Evolutionary conservation across 1,284 basidiomycete species (phyloP).

Genomic region (Ustilago sp.): DNA sequence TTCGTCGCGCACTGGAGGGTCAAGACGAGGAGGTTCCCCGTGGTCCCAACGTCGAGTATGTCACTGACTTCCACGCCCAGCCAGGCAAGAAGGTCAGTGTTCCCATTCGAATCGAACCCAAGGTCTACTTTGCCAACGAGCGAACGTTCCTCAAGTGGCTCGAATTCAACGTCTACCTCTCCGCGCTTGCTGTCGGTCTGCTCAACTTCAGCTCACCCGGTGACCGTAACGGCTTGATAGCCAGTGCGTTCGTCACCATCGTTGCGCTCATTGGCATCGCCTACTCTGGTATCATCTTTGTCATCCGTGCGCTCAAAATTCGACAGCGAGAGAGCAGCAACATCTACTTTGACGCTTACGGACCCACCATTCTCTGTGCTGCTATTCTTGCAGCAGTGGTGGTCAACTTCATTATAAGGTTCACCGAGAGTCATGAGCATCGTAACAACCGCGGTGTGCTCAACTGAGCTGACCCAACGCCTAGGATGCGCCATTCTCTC

Average conservation of each 20-base stretch:
- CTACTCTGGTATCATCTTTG: conserved; percentile 87
- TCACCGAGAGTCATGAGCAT: conserved; percentile 49
- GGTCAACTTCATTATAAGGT: conserved; percentile 66
- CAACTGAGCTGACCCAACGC: conserved; percentile 39
- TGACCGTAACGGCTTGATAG: conserved; percentile 83
- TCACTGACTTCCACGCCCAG: conserved; percentile 83
- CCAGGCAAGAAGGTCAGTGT: conserved; percentile 90
- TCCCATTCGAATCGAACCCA: conserved; percentile 94
- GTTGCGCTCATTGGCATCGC: conserved; percentile 88
- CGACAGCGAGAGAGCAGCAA: conserved; percentile 61
- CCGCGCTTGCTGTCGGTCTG: conserved; percentile 68
- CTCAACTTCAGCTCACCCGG: conserved; percentile 85
- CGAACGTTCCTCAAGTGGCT: conserved; percentile 83
- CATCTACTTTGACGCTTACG: conserved; percentile 67
- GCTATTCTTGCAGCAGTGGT: conserved; percentile 57
- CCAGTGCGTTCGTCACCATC: conserved; percentile 86
- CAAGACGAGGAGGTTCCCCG: conserved; percentile 66
- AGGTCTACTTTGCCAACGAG: conserved; percentile 97
- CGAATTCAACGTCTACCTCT: conserved; percentile 80
- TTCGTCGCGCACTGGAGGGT: conserved; percentile 62
- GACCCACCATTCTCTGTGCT: conserved; percentile 64
- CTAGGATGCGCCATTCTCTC: not conserved
- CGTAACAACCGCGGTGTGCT: conserved; percentile 51
- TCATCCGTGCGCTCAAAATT: conserved; percentile 84
- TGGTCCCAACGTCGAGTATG: conserved; percentile 73